A percentile compares a stretch with the other conserved stretches of the same genome.
phyloP scores from a whole-genome alignment of 345 rosid genomes.

The Cardamine occulta region DNA sequence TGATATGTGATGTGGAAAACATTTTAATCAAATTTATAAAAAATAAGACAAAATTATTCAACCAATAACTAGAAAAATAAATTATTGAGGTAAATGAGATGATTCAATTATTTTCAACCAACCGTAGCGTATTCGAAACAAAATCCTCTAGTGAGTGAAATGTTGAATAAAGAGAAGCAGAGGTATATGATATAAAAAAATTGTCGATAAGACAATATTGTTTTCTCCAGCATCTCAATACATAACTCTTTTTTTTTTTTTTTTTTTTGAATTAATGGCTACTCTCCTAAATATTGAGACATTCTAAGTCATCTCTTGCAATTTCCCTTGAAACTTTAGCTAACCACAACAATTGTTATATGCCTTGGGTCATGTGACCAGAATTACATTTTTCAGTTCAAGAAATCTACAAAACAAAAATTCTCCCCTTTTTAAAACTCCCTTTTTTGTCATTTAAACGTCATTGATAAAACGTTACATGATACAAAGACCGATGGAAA shows the following conservation, averaged over 20 bases:
- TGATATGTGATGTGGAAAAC: background rate
- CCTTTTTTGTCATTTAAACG: too few relatives aligned
- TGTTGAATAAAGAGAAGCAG: too few relatives aligned
- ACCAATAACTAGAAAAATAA: background rate
- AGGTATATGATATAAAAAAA: too few relatives aligned
- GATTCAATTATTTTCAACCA: background rate
- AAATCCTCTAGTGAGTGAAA: background rate
- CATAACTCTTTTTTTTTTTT: too few relatives aligned
- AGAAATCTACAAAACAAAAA: background rate
- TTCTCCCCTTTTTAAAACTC: too few relatives aligned
- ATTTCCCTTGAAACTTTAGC: background rate
- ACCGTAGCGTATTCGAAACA: background rate
- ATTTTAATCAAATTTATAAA: background rate
- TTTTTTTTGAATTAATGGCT: too few relatives aligned
- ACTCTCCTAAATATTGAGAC: too few relatives aligned
- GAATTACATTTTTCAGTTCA: background rate
- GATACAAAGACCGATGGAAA: too few relatives aligned
- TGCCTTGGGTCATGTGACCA: conserved; percentile 31
- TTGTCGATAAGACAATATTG: background rate
- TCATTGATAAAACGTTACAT: too few relatives aligned
- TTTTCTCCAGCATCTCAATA: too few relatives aligned
- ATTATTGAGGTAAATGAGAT: background rate
- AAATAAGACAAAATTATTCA: background rate
- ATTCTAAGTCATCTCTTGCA: too few relatives aligned
- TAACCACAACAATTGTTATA: conserved; percentile 5